Base-by-base conservation (phyloP, 208 protist species). In the Balamuthia mandrillaris region DNA sequence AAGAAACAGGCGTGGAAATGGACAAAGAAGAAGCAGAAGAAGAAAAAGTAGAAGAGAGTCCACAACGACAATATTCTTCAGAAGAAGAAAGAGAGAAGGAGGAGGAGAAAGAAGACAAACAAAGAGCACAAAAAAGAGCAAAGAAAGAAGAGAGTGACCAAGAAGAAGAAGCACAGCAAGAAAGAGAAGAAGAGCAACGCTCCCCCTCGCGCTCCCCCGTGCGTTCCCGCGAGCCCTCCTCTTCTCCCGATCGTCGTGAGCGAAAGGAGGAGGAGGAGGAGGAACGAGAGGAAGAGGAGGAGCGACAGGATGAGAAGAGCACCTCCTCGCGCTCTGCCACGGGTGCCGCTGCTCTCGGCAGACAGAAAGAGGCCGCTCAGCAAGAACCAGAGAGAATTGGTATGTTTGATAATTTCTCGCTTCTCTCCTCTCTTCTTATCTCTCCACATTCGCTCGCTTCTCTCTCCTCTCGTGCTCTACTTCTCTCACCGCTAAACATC, bases 121-220 rank as follows among this genome's bases (percentile, higher is more conserved):
- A 44, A 44, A 27, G 45, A 44, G 31, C 7, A 29, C 24, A 21
- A 35, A 5, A 29, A 12, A 12, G 24, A 41, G 16, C 35, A 42
- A 37, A 74, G 65, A n/a, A 58, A 74, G 65, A 58, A 39, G 41
- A 74, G n/a, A 27, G 45, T 10, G n/a, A 74, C 35, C 12, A 74
- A 49, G 65, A 74, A 37, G 41, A 49, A 74, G 65, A 74, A 42
- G 65, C 35, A 74, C 33, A 5, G 31, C 35, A 74, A 49, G 10
- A 74, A 49, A 27, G 31, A 74, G 65, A 74, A 42, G 65, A 74
- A 74, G 65, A 5, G 31, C 35, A 74, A n/a, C n/a, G n/a, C n/a
- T n/a, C n/a, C n/a, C n/a, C n/a, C n/a, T n/a, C n/a, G n/a, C n/a
- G n/a, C n/a, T n/a, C n/a, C n/a, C n/a, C n/a, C n/a, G n/a, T n/a